A percentile compares a stretch with the other conserved stretches of the same genome.
Conservation (phyloP, 1,139 yeast genomes). For the Kurtzmaniella quercitrusa region DNA sequence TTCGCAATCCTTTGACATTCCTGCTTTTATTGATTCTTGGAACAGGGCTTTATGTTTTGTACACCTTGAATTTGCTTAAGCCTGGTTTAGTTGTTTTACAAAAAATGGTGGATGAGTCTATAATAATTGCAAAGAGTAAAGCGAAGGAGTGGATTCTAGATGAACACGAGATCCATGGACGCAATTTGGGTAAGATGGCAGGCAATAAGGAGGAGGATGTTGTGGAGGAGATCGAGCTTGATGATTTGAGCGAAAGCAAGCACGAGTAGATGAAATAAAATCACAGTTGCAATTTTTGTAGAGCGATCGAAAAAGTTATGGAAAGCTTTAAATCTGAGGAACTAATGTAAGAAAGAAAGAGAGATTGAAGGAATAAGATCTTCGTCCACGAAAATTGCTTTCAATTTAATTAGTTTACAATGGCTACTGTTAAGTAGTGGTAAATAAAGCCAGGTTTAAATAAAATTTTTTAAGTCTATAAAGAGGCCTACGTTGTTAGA, state of each 20-base stretch:
- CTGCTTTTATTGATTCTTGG: constrained; percentile 52
- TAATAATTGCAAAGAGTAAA: constrained; percentile 54
- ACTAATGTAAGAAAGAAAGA: too few species aligned
- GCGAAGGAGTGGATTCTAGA: constrained; percentile 47
- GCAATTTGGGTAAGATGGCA: constrained; percentile 21
- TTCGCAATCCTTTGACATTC: constrained; percentile 79
- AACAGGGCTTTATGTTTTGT: constrained; percentile 65
- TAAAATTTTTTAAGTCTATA: too few species aligned
- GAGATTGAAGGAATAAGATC: too few species aligned
- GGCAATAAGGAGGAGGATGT: constrained; percentile 4
- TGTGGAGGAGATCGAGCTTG: constrained; percentile 14
- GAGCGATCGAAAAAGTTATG: too few species aligned
- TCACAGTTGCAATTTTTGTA: not conserved
- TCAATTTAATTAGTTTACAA: too few species aligned
- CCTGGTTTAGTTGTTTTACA: constrained; percentile 64
- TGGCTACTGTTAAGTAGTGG: too few species aligned
- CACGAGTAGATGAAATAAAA: not conserved
- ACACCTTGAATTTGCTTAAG: constrained; percentile 67
- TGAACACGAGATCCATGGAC: constrained; percentile 24
- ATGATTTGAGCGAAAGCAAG: constrained; percentile 9
- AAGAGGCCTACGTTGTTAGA: too few species aligned
- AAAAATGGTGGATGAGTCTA: constrained; percentile 55
- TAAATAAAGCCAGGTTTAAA: too few species aligned
- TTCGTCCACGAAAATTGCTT: too few species aligned
- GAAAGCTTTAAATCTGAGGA: too few species aligned